A percentile compares a stretch with the other conserved stretches of the same genome.
Conservation (phyloP, 768 basidiomycete genomes). For the Gymnopilus junonius region DNA sequence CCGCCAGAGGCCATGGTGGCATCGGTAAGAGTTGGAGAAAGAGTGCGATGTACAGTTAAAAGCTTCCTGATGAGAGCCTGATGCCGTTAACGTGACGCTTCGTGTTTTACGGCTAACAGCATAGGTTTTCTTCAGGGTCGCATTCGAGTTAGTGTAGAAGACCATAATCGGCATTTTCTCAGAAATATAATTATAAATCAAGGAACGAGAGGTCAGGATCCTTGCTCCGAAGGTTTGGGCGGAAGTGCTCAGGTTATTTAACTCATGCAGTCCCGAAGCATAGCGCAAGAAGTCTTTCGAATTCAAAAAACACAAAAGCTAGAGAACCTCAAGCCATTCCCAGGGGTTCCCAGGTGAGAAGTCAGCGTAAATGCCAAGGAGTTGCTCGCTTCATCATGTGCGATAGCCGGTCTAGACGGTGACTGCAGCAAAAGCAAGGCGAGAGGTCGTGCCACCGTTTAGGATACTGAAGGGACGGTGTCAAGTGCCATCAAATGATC, state of each 20-base stretch:
- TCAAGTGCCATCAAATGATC: neutral
- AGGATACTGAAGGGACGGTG: neutral
- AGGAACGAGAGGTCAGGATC: neutral
- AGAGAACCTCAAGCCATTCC: neutral
- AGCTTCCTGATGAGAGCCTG: neutral
- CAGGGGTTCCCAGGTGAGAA: neutral
- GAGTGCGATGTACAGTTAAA: neutral
- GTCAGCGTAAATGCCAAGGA: neutral
- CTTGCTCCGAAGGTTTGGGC: neutral
- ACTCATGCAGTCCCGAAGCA: neutral
- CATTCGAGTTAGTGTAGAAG: neutral
- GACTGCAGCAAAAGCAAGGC: neutral
- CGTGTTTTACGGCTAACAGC: neutral
- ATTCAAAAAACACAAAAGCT: neutral
- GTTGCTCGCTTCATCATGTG: neutral
- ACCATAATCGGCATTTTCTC: neutral
- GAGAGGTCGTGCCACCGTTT: neutral
- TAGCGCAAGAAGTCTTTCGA: neutral
- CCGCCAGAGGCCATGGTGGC: slow-evolving; percentile 8
- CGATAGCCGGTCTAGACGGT: neutral
- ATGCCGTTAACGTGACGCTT: neutral
- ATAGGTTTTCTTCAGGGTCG: neutral
- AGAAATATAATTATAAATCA: neutral
- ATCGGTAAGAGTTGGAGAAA: slow-evolving; percentile 6
- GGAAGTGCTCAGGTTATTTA: neutral